These are phyloP conservation scores for Maudiozyma saulgeensis DNA, from an alignment of 805 yeast species.

Conservation along the genomic window DNA sequence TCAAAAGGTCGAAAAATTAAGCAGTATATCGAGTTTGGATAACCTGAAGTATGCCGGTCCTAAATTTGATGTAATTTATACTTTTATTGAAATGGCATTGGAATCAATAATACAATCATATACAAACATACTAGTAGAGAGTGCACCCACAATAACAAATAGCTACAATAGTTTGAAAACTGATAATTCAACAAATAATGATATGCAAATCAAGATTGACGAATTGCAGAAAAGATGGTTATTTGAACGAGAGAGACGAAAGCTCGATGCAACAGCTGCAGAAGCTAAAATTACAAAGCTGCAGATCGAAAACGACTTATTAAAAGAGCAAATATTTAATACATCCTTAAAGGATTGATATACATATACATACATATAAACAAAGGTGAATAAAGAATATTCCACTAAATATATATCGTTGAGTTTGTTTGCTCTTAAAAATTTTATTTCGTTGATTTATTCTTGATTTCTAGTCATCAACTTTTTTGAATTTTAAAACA, in stretches of 20 bases:
- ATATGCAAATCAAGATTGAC: slow-evolving; percentile 43
- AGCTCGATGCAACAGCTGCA: slow-evolving; percentile 50
- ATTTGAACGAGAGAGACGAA: slow-evolving; percentile 60
- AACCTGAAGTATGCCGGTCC: slow-evolving; percentile 25
- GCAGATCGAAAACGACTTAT: slow-evolving; percentile 43
- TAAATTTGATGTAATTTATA: slow-evolving; percentile 36
- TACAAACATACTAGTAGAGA: slow-evolving; percentile 24
- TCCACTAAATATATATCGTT: no score
- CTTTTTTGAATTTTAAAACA: no score
- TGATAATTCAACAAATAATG: slow-evolving; percentile 13
- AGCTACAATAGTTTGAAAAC: neutral
- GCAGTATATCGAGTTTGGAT: slow-evolving; percentile 14
- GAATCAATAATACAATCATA: slow-evolving; percentile 51
- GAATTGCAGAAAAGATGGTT: slow-evolving; percentile 60
- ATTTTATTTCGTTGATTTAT: no score
- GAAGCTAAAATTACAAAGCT: slow-evolving; percentile 41
- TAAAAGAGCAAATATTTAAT: slow-evolving; percentile 25
- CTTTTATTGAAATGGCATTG: slow-evolving; percentile 52
- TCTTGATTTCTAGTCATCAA: no score
- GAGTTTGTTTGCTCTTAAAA: no score
- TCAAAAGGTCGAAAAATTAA: slow-evolving; percentile 37
- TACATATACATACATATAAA: neutral
- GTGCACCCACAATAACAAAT: neutral
- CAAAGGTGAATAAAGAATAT: no score
- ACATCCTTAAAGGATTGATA: slow-evolving; percentile 1